Conservation (phyloP, 345 rosid genomes). For the Geranium brycei region DNA sequence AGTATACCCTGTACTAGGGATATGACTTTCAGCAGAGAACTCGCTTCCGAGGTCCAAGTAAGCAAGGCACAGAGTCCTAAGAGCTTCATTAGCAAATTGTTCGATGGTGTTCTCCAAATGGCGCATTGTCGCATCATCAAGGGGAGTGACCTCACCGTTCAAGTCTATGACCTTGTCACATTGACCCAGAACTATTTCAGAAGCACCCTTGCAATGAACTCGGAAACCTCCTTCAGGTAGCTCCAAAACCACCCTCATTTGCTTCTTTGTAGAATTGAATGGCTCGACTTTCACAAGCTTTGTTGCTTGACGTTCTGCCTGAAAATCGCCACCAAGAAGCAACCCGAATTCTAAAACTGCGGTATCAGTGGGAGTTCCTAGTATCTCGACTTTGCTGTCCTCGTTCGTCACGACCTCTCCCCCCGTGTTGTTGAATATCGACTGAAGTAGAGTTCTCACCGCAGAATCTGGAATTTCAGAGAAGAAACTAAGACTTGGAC, state of each 20-base stretch:
- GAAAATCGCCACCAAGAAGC: slow-evolving; percentile 68
- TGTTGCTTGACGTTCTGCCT: slow-evolving; percentile 33
- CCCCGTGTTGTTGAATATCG: slow-evolving; percentile 74
- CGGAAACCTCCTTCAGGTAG: slow-evolving; percentile 50
- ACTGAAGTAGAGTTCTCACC: slow-evolving; percentile 46
- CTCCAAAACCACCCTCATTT: slow-evolving; percentile 74
- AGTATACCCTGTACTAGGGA: slow-evolving; percentile 50
- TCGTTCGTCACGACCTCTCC: slow-evolving; percentile 64
- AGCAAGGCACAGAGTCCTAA: slow-evolving; percentile 89
- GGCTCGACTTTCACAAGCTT: slow-evolving; percentile 74
- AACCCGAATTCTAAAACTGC: slow-evolving; percentile 79
- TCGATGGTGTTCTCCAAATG: slow-evolving; percentile 46
- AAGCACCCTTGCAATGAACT: slow-evolving; percentile 80
- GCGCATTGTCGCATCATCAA: slow-evolving; percentile 35
- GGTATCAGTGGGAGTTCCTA: slow-evolving; percentile 94
- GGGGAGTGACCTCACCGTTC: slow-evolving; percentile 62
- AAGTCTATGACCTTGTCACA: slow-evolving; percentile 61
- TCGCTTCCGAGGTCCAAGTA: slow-evolving; percentile 50
- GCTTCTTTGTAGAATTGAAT: slow-evolving; percentile 74
- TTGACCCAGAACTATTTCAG: slow-evolving; percentile 62
- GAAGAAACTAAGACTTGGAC: slow-evolving; percentile 20
- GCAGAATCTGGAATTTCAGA: slow-evolving; percentile 50
- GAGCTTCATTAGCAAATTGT: slow-evolving; percentile 76
- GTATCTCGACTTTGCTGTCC: slow-evolving; percentile 52
- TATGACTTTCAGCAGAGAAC: slow-evolving; percentile 34